Conservation (phyloP, 441 rosid genomes). For the Croton setiger region DNA sequence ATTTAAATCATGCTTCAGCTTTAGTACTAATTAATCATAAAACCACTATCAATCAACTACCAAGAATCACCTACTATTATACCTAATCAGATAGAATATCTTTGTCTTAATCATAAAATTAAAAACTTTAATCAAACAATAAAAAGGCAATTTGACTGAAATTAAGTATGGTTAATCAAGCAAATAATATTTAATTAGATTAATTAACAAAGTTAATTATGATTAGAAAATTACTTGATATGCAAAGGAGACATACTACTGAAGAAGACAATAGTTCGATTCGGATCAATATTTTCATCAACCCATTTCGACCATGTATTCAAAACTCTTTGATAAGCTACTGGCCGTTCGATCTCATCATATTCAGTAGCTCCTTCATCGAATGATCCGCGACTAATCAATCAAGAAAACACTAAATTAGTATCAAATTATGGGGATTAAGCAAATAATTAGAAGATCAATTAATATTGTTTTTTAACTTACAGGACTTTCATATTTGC, state of each 20-base stretch:
- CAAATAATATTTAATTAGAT: no score
- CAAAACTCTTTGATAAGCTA: slow-evolving; percentile 61
- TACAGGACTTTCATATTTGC: slow-evolving; percentile 80
- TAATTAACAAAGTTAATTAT: neutral
- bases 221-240: slow-evolving; percentile 52
- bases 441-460: neutral
- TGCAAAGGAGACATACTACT: slow-evolving; percentile 92
- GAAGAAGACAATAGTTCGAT: slow-evolving; percentile 71
- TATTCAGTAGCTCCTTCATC: slow-evolving; percentile 67
- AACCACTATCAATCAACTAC: slow-evolving; percentile 26
- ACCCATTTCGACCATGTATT: slow-evolving; percentile 88
- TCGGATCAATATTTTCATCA: slow-evolving; percentile 60
- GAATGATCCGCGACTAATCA: slow-evolving; percentile 70
- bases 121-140: no score
- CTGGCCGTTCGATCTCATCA: slow-evolving; percentile 72
- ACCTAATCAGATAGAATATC: neutral
- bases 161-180: neutral
- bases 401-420: neutral
- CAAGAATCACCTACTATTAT: slow-evolving; percentile 8
- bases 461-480: no score
- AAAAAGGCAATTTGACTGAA: neutral
- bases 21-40: neutral
- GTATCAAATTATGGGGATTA: neutral
- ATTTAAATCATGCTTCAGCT: slow-evolving; percentile 14
- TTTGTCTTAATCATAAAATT: no score